phyloP scores from a whole-genome alignment of 345 rosid genomes.

The Dipteronia dyeriana region DNA sequence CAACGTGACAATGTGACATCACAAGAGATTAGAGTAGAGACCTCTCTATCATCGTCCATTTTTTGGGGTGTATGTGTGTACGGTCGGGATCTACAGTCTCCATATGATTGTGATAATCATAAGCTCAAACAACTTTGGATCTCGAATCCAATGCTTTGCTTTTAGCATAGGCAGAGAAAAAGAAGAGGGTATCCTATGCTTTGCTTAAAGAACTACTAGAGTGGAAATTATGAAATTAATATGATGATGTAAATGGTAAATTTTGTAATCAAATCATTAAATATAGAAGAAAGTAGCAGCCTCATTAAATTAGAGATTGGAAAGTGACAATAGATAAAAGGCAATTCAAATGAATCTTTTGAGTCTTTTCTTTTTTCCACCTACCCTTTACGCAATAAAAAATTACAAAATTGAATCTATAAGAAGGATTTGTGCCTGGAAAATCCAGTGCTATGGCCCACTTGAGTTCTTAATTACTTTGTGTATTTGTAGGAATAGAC shows the following conservation, averaged over 20 bases:
- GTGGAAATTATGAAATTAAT: not conserved
- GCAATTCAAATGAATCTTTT: constrained; percentile 13
- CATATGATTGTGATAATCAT: not conserved
- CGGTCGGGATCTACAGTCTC: not conserved
- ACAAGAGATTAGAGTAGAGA: too few relatives aligned
- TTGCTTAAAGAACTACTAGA: not conserved
- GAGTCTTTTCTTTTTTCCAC: not conserved
- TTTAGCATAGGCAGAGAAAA: not conserved
- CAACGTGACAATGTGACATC: not conserved
- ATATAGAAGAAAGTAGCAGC: not conserved
- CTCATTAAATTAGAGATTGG: not conserved
- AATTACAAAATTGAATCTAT: constrained; percentile 1
- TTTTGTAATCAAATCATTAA: not conserved
- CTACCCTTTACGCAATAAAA: not conserved
- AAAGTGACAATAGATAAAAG: not conserved
- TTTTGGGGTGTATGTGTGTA: not conserved
- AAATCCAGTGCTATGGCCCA: not conserved
- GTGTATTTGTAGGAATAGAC: not conserved
- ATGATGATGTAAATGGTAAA: not conserved
- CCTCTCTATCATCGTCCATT: not conserved
- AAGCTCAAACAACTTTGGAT: not conserved
- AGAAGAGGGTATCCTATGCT: constrained; percentile 9
- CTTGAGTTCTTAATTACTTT: not conserved
- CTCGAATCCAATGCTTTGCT: not conserved
- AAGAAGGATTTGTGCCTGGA: constrained; percentile 8